Conservation (phyloP, 306 rosid species). For the Parietaria judaica region DNA sequence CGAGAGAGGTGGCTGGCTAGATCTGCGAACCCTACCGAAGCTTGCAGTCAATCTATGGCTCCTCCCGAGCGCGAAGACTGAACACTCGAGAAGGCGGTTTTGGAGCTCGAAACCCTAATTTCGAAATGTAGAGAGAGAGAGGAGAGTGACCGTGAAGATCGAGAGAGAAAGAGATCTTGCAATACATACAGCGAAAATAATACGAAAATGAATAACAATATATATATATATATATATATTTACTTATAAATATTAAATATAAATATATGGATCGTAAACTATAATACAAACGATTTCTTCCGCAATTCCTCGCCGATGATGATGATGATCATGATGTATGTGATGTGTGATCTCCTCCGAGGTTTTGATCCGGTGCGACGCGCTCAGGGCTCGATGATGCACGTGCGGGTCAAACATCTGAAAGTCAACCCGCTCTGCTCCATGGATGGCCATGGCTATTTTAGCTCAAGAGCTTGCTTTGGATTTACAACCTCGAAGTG, state of each 20-base stretch:
- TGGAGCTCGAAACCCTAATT: constrained; percentile 76
- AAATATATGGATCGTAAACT: neutral
- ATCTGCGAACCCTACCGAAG: constrained; percentile 46
- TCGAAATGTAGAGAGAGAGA: constrained; percentile 47
- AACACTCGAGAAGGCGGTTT: constrained; percentile 13
- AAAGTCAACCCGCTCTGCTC: too few species aligned
- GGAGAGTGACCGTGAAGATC: constrained; percentile 50
- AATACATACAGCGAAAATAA: too few species aligned
- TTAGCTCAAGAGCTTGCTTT: too few species aligned
- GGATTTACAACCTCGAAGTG: too few species aligned
- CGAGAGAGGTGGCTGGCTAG: constrained; percentile 29
- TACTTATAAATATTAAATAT: neutral
- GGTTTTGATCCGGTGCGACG: too few species aligned
- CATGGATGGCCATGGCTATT: too few species aligned
- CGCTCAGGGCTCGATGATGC: too few species aligned
- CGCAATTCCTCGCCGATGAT: constrained; percentile 29
- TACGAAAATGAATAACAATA: constrained; percentile 6
- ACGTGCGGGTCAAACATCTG: neutral
- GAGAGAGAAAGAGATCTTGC: constrained; percentile 26
- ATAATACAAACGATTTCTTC: constrained; percentile 30
- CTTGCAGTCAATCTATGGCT: constrained; percentile 28
- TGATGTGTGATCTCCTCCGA: neutral
- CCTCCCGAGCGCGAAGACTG: constrained; percentile 3
- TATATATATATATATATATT: neutral
- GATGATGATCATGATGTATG: constrained; percentile 5